Evolutionary conservation across 1,284 basidiomycete genomes (phyloP), one percentile per base, ranked within the genome.

Genomic region (Meira miltonrushii): DNA sequence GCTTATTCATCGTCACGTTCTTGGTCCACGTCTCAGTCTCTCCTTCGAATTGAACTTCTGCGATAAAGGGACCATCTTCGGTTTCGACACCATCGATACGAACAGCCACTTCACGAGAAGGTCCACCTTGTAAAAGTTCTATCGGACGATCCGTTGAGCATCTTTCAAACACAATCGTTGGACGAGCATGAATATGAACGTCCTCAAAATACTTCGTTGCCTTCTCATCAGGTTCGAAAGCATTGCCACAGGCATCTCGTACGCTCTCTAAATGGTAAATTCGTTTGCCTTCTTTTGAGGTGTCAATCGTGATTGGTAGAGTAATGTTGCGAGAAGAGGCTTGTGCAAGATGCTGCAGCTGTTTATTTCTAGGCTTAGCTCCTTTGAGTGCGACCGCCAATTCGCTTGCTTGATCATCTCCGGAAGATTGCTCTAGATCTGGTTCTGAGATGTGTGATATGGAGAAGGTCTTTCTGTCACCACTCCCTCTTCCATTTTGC

Each of bases 71-170:
- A 21, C 46, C 46, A 8, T 48, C 46, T 25, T 48, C 46, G 17
- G 13, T 12, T 25, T 48, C 25, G n/a, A n/a, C 46, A 5, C 61
- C 66, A 23, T 64, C 55, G 61, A 64, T 66, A 4, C 56, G 65
- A 25, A 71, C 46, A 4, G 54, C 61, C 17, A 68, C 43, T 25
- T 57, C 54, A 12, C 55, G 57, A 15, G 17, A 11, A 13, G 9
- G 10, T 10, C 41, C 38, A 2, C 51, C 51, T 43, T 90, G 85
- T 39, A 92, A 83, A 9, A 96, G 81, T 41, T 87, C 84, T 11
- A 86, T 82, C 0, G 91, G 88, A 37, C 83, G 81, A 25, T 87
- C 87, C 33, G 86, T 85, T 37, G 84, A 84, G 75, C 91, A 92
- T 39, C 84, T 80, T 47, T 82, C 82, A 81, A 96, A 93, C 0